A percentile compares a stretch with the other conserved stretches of the same genome.
Conservation (phyloP, 106 monocot genomes). For the Apostasia ramifera region DNA sequence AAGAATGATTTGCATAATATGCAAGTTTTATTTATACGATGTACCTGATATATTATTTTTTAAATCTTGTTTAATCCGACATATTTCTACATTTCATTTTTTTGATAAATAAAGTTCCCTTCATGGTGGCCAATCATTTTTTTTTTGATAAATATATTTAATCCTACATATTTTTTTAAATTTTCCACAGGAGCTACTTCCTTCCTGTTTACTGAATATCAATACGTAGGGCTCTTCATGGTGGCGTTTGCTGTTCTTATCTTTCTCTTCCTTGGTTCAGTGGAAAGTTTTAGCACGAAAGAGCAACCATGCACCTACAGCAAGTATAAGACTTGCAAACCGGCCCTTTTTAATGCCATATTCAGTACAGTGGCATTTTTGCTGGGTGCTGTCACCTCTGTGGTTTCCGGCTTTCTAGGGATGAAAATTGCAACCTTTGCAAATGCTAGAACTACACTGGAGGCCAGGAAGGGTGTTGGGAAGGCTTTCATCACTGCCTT, state of each 20-base stretch:
- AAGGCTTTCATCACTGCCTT: constrained; percentile 63
- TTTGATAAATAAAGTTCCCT: background rate
- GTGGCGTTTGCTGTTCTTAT: constrained; percentile 48
- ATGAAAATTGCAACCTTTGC: constrained; percentile 80
- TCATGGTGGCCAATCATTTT: background rate
- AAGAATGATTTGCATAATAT: too few species aligned
- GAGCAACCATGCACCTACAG: constrained; percentile 59
- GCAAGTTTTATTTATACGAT: too few species aligned
- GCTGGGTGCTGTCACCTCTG: constrained; percentile 59
- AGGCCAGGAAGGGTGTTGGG: constrained; percentile 78
- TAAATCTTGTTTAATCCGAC: background rate
- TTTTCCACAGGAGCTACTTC: constrained; percentile 60
- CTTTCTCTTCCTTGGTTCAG: constrained; percentile 71
- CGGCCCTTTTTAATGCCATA: constrained; percentile 56
- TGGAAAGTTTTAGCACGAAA: constrained; percentile 73
- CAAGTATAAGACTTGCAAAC: constrained; percentile 64
- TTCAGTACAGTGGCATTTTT: constrained; percentile 63
- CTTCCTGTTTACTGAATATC: constrained; percentile 63
- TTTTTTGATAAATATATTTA: background rate
- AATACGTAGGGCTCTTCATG: constrained; percentile 70
- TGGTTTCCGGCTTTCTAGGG: constrained; percentile 62
- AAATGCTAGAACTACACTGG: constrained; percentile 61
- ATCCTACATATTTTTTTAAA: background rate
- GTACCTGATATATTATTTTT: too few species aligned
- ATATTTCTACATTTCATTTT: background rate